A percentile compares a stretch with the other conserved stretches of the same genome.
Conservation (phyloP, 495 filamentous ascomycete species). For the Cenococcum geophilum region DNA sequence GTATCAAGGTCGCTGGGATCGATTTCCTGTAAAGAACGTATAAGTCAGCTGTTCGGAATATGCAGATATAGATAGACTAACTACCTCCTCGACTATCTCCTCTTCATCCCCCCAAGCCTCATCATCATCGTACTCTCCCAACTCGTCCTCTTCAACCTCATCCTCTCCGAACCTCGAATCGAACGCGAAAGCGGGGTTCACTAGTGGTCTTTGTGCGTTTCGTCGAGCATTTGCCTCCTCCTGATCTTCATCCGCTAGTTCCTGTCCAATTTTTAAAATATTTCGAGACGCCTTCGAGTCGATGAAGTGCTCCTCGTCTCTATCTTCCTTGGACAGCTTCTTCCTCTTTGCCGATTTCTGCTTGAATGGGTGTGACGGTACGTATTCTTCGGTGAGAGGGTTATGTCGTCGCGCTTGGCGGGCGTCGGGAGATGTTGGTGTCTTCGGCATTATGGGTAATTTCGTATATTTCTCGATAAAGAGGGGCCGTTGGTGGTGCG, state of each 20-base stretch:
- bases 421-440: slow-evolving; percentile 23
- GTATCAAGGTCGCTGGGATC: slow-evolving; percentile 84
- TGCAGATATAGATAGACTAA: slow-evolving; percentile 36
- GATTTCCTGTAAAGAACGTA: slow-evolving; percentile 52
- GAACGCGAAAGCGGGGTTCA: slow-evolving; percentile 61
- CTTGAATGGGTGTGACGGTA: slow-evolving; percentile 35
- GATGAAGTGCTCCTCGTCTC: slow-evolving; percentile 64
- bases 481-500: not conserved
- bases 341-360: slow-evolving; percentile 38
- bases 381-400: slow-evolving; percentile 42
- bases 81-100: slow-evolving; percentile 69
- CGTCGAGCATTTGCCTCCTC: slow-evolving; percentile 42
- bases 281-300: slow-evolving; percentile 81
- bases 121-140: slow-evolving; percentile 46
- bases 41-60: not conserved
- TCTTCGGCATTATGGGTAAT: slow-evolving; percentile 31
- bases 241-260: slow-evolving; percentile 70
- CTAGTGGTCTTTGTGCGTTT: slow-evolving; percentile 16
- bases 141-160: slow-evolving; percentile 27
- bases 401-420: slow-evolving; percentile 34
- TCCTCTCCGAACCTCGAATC: slow-evolving; percentile 53
- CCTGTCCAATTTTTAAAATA: slow-evolving; percentile 80
- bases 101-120: slow-evolving; percentile 55
- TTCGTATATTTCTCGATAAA: not conserved
- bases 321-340: slow-evolving; percentile 42